Evolutionary conservation across 495 filamentous ascomycete species (phyloP).

Genomic region (Xylona heveae): DNA sequence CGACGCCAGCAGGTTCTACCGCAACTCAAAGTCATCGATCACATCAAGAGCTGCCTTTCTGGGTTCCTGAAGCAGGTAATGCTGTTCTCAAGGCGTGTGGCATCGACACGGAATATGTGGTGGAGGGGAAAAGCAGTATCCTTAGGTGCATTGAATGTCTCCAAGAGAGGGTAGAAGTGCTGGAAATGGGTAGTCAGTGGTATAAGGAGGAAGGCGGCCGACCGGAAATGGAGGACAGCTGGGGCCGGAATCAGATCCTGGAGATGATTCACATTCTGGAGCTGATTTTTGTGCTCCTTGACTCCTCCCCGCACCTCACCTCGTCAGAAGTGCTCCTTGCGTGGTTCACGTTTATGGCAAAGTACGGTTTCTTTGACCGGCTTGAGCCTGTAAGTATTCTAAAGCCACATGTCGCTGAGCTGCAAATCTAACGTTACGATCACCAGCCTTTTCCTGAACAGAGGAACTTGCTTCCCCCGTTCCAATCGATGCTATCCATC

Average conservation of each 20-base stretch:
- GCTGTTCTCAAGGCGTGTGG: slow-evolving; percentile 8
- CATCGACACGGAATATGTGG: slow-evolving; percentile 1
- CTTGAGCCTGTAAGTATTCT: slow-evolving; percentile 29
- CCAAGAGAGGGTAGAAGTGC: slow-evolving; percentile 19
- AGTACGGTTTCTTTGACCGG: slow-evolving; percentile 39
- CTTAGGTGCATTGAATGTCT: slow-evolving; percentile 22
- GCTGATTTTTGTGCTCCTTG: slow-evolving; percentile 47
- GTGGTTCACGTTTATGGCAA: slow-evolving; percentile 54
- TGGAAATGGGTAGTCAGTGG: slow-evolving; percentile 31
- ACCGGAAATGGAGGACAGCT: slow-evolving; percentile 34
- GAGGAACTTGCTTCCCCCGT: slow-evolving; percentile 32
- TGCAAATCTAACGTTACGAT: slow-evolving; percentile 15
- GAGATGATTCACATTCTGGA: slow-evolving; percentile 55
- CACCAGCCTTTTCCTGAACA: slow-evolving; percentile 18
- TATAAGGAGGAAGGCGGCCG: slow-evolving; percentile 20
- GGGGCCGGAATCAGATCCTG: slow-evolving; percentile 37
- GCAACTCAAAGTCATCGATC: too few species aligned
- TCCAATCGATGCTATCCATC: slow-evolving; percentile 46
- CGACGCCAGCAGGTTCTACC: too few species aligned
- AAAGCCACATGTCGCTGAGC: neutral
- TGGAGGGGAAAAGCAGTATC: slow-evolving; percentile 6
- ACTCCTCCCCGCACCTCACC: slow-evolving; percentile 23
- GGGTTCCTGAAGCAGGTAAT: slow-evolving; percentile 11
- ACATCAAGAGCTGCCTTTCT: too few species aligned
- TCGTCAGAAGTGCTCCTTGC: slow-evolving; percentile 33